These are phyloP conservation scores for Spizellomyces punctatus DNA, from an alignment of 192 early-diverging fungal genomes.

Conservation along the genomic window DNA sequence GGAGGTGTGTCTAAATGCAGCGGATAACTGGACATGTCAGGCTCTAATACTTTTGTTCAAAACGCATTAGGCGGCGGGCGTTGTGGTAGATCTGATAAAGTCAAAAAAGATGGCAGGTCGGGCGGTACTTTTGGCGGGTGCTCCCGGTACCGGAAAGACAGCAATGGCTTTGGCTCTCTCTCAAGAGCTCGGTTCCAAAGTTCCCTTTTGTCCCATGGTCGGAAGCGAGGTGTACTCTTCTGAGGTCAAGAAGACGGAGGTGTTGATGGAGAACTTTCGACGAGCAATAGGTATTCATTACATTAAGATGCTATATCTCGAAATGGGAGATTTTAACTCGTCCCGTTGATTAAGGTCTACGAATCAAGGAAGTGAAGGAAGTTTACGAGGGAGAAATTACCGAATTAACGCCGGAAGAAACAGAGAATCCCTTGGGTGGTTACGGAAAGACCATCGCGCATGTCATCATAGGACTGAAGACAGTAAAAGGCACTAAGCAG, in stretches of 20 bases:
- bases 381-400: constrained; percentile 99
- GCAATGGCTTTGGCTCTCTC: constrained; percentile 95
- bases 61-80: constrained; percentile 75
- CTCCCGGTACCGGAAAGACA: constrained; percentile 97
- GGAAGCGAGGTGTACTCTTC: constrained; percentile 97
- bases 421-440: constrained; percentile 96
- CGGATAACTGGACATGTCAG: background rate
- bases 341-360: constrained; percentile 45
- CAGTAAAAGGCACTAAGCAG: constrained; percentile 98
- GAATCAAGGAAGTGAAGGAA: constrained; percentile 98
- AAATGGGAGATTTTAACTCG: background rate
- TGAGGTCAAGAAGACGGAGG: constrained; percentile 99
- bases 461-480: constrained; percentile 95
- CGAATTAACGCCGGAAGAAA: constrained; percentile 95
- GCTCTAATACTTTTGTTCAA: no score
- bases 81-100: constrained; percentile 92
- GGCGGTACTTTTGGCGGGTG: constrained; percentile 91
- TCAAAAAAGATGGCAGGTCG: constrained; percentile 97
- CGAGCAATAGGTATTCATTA: constrained; percentile 78
- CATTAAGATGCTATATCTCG: background rate
- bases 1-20: constrained; percentile 60
- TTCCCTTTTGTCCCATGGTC: constrained; percentile 99
- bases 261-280: constrained; percentile 99
- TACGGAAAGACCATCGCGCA: constrained; percentile 97
- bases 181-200: constrained; percentile 95